Evolutionary conservation across 768 basidiomycete species (phyloP).

Genomic region (Ramaria sp.): DNA sequence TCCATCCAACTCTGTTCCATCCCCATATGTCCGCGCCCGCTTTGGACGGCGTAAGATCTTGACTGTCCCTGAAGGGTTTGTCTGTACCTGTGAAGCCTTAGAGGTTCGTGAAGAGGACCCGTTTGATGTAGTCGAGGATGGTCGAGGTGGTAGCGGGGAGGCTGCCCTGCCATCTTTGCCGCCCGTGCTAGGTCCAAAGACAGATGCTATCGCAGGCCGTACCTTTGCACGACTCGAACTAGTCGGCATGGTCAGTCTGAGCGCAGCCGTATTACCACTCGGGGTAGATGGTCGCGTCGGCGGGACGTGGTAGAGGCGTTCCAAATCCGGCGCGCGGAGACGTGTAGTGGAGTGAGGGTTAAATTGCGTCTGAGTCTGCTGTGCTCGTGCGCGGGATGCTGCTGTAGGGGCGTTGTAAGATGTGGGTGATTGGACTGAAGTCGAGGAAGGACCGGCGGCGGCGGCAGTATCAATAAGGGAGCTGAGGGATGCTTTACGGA

Average conservation of each 20-base stretch:
- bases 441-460: constrained; percentile 29
- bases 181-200: constrained; percentile 34
- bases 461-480: constrained; percentile 48
- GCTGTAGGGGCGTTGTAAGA: constrained; percentile 70
- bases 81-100: constrained; percentile 22
- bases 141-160: constrained; percentile 51
- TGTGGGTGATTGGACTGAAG: constrained; percentile 25
- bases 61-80: constrained; percentile 37
- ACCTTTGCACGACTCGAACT: constrained; percentile 59
- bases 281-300: constrained; percentile 73
- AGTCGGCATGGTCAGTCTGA: constrained; percentile 83
- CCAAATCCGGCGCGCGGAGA: constrained; percentile 32
- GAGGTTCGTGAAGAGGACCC: constrained; percentile 11
- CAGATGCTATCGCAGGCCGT: constrained; percentile 63
- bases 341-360: constrained; percentile 45
- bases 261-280: constrained; percentile 63
- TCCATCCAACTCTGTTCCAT: constrained; percentile 82
- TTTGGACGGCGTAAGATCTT: constrained; percentile 71
- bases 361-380: constrained; percentile 27
- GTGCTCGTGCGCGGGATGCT: constrained; percentile 65
- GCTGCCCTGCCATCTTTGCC: constrained; percentile 4
- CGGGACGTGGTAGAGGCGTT: constrained; percentile 49
- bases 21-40: constrained; percentile 65
- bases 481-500: constrained; percentile 72
- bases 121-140: constrained; percentile 44